Percentiles rank a stretch among this genome's conserved stretches.
These are phyloP conservation scores for Phytophthora colocasiae DNA, from an alignment of 352 stramenopile genomes.

Conservation along the genomic window DNA sequence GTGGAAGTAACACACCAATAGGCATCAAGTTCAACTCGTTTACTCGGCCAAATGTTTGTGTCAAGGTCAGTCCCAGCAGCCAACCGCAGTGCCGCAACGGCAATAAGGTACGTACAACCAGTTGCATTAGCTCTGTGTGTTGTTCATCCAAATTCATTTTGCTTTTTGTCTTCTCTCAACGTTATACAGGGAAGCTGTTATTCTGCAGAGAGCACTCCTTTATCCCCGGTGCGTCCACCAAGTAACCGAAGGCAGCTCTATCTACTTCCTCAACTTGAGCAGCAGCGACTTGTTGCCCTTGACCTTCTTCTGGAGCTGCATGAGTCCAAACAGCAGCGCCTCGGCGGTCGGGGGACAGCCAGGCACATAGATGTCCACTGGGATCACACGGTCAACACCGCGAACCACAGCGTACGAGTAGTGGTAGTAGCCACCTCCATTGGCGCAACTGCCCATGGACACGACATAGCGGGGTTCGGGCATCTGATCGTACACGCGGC, in stretches of 20 bases:
- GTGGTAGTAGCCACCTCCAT: constrained; percentile 93
- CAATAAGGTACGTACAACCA: constrained; percentile 12
- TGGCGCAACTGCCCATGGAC: constrained; percentile 99
- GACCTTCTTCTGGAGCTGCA: constrained; percentile 99
- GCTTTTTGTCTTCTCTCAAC: constrained; percentile 25
- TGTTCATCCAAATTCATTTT: constrained; percentile 41
- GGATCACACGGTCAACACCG: constrained; percentile 97
- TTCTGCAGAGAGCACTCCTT: constrained; percentile 3
- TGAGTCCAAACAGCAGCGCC: constrained; percentile 97
- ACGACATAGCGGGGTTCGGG: constrained; percentile 98
- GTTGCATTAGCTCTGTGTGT: not conserved
- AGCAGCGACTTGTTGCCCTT: constrained; percentile 98
- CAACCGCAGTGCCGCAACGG: constrained; percentile 1
- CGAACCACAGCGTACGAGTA: constrained; percentile 99
- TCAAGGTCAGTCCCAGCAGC: not conserved
- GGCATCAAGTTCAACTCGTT: not conserved
- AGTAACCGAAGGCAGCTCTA: constrained; percentile 2
- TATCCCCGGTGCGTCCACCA: constrained; percentile 5
- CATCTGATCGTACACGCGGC: constrained; percentile 99
- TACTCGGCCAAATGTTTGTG: constrained; percentile 4
- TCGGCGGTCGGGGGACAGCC: constrained; percentile 99
- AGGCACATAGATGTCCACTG: constrained; percentile 99
- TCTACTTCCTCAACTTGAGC: constrained; percentile 97
- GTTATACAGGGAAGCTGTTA: constrained; percentile 12
- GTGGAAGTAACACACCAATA: constrained; percentile 5